These are phyloP conservation scores for Hamigera avellanea DNA, from an alignment of 495 filamentous ascomycete species.

Conservation along the genomic window DNA sequence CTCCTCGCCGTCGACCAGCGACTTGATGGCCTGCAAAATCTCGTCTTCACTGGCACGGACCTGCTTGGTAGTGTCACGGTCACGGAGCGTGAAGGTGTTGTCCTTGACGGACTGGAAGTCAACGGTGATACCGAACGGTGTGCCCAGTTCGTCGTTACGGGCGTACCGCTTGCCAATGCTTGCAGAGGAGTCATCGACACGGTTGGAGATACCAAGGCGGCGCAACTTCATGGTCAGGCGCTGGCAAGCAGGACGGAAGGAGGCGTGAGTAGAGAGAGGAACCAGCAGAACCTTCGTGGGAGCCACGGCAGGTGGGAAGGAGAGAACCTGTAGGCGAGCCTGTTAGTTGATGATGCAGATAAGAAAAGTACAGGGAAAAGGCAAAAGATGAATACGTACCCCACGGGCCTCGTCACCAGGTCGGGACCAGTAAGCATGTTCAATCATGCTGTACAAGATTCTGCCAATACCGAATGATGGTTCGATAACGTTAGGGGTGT, in stretches of 20 bases:
- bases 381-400: slow-evolving; percentile 28
- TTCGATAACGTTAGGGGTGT: slow-evolving; percentile 76
- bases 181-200: slow-evolving; percentile 54
- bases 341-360: slow-evolving; percentile 1
- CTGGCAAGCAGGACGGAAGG: slow-evolving; percentile 46
- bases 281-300: slow-evolving; percentile 62
- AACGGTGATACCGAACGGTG: slow-evolving; percentile 54
- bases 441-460: slow-evolving; percentile 65
- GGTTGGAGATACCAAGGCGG: slow-evolving; percentile 46
- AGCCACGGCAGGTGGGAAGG: slow-evolving; percentile 52
- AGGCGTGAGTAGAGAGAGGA: slow-evolving; percentile 45
- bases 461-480: slow-evolving; percentile 78
- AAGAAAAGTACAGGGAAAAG: slow-evolving; percentile 2
- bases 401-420: slow-evolving; percentile 51
- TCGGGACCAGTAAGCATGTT: slow-evolving; percentile 70
- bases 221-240: slow-evolving; percentile 42
- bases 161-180: slow-evolving; percentile 61
- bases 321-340: slow-evolving; percentile 40
- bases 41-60: slow-evolving; percentile 56
- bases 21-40: slow-evolving; percentile 49
- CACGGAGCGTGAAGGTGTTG: slow-evolving; percentile 54
- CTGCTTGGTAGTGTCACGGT: slow-evolving; percentile 57
- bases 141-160: slow-evolving; percentile 57
- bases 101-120: slow-evolving; percentile 63
- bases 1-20: slow-evolving; percentile 49